Conservation (phyloP, 2,329 filamentous ascomycete species). For the Nothopassalora personata region DNA sequence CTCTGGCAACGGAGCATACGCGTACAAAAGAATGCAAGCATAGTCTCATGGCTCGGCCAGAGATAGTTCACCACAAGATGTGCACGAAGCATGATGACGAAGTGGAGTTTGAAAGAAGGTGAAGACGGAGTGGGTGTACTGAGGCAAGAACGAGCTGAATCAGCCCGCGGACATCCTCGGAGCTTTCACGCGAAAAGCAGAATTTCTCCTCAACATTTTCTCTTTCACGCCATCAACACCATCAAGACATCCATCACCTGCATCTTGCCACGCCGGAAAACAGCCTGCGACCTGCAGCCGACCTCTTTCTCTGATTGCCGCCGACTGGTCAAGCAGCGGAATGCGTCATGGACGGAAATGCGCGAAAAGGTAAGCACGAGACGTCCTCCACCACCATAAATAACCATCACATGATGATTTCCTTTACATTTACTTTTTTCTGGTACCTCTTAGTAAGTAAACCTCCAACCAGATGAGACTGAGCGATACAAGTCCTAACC, state of each 20-base stretch:
- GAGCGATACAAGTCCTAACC: too few species aligned
- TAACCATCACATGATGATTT: constrained; percentile 14
- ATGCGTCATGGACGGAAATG: not conserved
- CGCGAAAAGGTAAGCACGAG: not conserved
- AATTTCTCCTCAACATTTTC: not conserved
- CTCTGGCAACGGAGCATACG: too few species aligned
- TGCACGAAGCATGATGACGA: not conserved
- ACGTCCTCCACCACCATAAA: not conserved
- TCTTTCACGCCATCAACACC: not conserved
- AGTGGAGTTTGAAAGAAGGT: not conserved
- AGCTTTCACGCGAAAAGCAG: not conserved
- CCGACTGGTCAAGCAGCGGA: not conserved
- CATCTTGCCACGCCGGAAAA: not conserved
- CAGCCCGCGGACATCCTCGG: not conserved
- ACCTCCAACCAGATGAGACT: too few species aligned
- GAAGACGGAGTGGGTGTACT: not conserved
- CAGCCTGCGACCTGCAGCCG: not conserved
- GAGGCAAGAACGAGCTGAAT: not conserved
- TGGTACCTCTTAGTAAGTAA: constrained; percentile 79
- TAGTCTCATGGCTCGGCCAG: too few species aligned
- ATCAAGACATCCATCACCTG: not conserved
- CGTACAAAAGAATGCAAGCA: too few species aligned
- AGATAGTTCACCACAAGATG: too few species aligned
- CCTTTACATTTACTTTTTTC: constrained; percentile 58
- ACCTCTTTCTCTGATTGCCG: not conserved